Evolutionary conservation across 768 basidiomycete genomes (phyloP).

Genomic region (Mycena maculata): DNA sequence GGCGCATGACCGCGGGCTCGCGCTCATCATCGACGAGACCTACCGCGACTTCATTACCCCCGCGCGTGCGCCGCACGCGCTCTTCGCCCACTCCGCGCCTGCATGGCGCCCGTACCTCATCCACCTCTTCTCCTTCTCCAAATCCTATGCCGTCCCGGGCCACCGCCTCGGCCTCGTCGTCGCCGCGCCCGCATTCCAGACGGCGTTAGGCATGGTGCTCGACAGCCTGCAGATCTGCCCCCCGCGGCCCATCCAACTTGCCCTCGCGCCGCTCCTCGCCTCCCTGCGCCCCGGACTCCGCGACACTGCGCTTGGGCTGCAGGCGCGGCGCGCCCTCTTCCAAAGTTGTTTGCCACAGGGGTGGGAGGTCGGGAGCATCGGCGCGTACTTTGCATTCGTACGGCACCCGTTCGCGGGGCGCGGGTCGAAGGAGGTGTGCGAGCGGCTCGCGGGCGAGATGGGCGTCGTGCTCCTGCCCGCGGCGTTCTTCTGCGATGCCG

Average conservation of each 20-base stretch:
- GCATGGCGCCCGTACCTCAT: slow-evolving; percentile 74
- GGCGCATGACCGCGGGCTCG: slow-evolving; percentile 63
- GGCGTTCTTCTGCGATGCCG: slow-evolving; percentile 62
- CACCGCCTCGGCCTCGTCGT: slow-evolving; percentile 82
- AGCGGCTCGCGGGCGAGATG: slow-evolving; percentile 66
- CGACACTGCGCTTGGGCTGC: slow-evolving; percentile 60
- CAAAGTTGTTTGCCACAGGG: slow-evolving; percentile 53
- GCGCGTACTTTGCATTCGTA: slow-evolving; percentile 86
- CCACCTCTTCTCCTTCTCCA: slow-evolving; percentile 85
- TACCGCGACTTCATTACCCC: slow-evolving; percentile 83
- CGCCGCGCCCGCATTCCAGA: slow-evolving; percentile 66
- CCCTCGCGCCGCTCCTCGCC: slow-evolving; percentile 67
- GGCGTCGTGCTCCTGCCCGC: slow-evolving; percentile 79
- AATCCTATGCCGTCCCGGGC: slow-evolving; percentile 84
- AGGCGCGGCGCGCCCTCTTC: slow-evolving; percentile 69
- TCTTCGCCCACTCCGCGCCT: slow-evolving; percentile 59
- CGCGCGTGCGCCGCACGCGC: slow-evolving; percentile 60
- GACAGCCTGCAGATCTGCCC: slow-evolving; percentile 88
- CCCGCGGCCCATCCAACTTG: slow-evolving; percentile 77
- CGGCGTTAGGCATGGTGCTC: slow-evolving; percentile 63
- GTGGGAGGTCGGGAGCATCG: slow-evolving; percentile 75
- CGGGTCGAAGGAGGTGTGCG: slow-evolving; percentile 64
- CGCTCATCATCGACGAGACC: slow-evolving; percentile 88
- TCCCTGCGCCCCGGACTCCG: slow-evolving; percentile 64
- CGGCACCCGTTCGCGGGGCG: slow-evolving; percentile 66